These are phyloP conservation scores for Talaromyces amestolkiae DNA, from an alignment of 2,329 filamentous ascomycete species.

Conservation along the genomic window DNA sequence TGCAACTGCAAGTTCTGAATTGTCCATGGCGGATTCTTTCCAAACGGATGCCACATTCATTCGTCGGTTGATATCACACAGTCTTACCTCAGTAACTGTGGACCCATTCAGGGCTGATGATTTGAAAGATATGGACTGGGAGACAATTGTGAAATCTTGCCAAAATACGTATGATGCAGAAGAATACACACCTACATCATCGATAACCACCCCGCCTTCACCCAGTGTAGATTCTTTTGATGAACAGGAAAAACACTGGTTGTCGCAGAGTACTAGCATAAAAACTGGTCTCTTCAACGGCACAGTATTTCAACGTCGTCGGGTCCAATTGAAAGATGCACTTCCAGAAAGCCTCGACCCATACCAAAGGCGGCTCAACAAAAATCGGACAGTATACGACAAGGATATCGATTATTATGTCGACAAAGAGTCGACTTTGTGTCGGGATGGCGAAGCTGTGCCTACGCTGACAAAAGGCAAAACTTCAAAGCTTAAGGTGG, in stretches of 20 bases:
- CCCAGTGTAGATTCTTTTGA: constrained; percentile 23
- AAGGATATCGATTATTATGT: constrained; percentile 56
- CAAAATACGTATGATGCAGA: neutral
- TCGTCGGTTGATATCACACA: neutral
- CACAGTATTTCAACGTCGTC: constrained; percentile 40
- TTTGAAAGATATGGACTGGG: neutral
- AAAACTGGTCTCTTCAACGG: constrained; percentile 59
- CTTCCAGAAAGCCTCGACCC: constrained; percentile 42
- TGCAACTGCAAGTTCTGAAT: neutral
- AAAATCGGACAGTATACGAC: constrained; percentile 54
- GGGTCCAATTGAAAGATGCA: constrained; percentile 30
- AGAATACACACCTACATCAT: neutral
- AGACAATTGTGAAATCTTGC: neutral
- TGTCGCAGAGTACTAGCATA: constrained; percentile 56
- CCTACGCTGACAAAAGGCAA: neutral
- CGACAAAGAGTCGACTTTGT: constrained; percentile 55
- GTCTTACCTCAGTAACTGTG: neutral
- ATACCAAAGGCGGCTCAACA: constrained; percentile 53
- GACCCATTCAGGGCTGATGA: neutral
- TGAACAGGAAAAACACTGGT: constrained; percentile 55
- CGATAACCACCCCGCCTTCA: neutral
- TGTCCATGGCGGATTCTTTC: neutral
- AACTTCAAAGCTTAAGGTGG: constrained; percentile 27
- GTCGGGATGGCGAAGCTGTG: constrained; percentile 57
- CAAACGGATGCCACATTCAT: neutral